A percentile compares a stretch with the other conserved stretches of the same genome.
phyloP scores from a whole-genome alignment of 148 eudicot genomes.

The Heliosperma pusillum region DNA sequence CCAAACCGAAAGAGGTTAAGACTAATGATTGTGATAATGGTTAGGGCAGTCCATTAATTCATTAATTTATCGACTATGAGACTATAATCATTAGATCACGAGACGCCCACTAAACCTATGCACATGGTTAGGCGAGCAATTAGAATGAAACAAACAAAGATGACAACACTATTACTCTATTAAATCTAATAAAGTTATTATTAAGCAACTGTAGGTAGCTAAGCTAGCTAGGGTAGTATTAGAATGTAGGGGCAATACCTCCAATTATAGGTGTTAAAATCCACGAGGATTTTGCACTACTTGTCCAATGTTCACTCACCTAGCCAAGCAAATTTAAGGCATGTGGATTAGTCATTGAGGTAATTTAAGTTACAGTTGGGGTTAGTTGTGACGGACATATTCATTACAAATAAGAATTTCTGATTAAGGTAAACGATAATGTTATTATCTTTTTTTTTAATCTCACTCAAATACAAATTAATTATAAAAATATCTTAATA shows the following conservation, averaged over 20 bases:
- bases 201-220: background rate
- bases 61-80: background rate
- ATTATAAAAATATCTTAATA: too few relatives aligned
- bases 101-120: conserved; percentile 22
- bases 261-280: conserved; percentile 17
- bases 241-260: background rate
- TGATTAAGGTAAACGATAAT: too few relatives aligned
- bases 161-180: too few relatives aligned
- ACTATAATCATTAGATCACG: conserved; percentile 19
- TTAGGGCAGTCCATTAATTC: conserved; percentile 13
- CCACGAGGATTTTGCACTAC: conserved; percentile 16
- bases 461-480: too few relatives aligned
- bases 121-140: conserved; percentile 30
- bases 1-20: background rate
- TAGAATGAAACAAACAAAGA: conserved; percentile 10
- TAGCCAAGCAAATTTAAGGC: background rate
- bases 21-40: conserved; percentile 24
- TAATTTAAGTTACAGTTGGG: too few relatives aligned
- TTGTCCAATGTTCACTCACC: background rate
- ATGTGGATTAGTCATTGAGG: background rate
- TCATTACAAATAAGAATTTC: too few relatives aligned
- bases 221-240: background rate
- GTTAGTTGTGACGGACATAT: too few relatives aligned
- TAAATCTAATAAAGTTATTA: background rate
- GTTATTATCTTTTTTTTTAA: too few relatives aligned